Conservation (phyloP, 83 land plant genomes). For the Isoetes engelmannii region DNA sequence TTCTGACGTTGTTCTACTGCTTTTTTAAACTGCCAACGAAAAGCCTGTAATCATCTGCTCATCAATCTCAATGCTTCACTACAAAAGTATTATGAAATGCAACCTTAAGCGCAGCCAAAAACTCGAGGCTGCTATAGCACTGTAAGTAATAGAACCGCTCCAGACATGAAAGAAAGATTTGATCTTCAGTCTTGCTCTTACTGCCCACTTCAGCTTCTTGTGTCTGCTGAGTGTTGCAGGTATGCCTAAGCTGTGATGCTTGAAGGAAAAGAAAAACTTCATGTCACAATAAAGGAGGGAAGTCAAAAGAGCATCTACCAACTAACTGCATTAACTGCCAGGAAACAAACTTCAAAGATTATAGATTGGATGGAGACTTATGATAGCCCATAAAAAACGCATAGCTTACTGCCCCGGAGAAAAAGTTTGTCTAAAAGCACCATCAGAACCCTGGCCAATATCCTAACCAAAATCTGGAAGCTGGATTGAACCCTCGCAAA, state of each 20-base stretch:
- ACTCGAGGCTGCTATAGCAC: slow-evolving; percentile 58
- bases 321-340: slow-evolving; percentile 19
- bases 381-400: slow-evolving; percentile 35
- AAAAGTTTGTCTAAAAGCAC: slow-evolving; percentile 43
- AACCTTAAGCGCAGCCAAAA: slow-evolving; percentile 73
- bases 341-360: not conserved
- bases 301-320: slow-evolving; percentile 19
- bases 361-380: too few species aligned
- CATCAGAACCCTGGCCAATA: slow-evolving; percentile 14
- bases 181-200: slow-evolving; percentile 23
- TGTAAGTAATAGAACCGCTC: slow-evolving; percentile 53
- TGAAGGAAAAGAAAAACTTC: slow-evolving; percentile 5
- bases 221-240: slow-evolving; percentile 8
- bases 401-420: slow-evolving; percentile 51
- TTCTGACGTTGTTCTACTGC: not conserved
- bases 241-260: slow-evolving; percentile 2
- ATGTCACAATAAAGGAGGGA: slow-evolving; percentile 1
- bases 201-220: not conserved
- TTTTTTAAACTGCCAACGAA: not conserved
- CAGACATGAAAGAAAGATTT: slow-evolving; percentile 46
- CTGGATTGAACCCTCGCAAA: not conserved
- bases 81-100: not conserved
- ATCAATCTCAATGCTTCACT: not conserved
- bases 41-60: not conserved
- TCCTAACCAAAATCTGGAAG: slow-evolving; percentile 1